phyloP scores from a whole-genome alignment of 2,329 filamentous ascomycete genomes.

The Didymella pomorum region DNA sequence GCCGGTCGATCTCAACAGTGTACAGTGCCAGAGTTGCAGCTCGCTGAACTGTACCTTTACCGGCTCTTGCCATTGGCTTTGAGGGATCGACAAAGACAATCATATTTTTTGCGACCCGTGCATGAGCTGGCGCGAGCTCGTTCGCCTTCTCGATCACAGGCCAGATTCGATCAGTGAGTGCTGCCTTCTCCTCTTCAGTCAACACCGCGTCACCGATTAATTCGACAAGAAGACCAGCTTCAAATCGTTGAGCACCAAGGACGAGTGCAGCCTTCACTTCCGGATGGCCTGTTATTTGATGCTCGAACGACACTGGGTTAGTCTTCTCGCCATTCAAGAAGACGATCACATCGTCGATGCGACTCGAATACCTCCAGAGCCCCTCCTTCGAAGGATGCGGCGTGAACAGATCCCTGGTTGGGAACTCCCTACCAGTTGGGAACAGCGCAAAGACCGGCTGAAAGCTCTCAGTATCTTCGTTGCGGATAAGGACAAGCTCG shows the following conservation, averaged over 20 bases:
- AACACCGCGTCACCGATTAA: background rate
- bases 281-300: conserved; percentile 17
- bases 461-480: background rate
- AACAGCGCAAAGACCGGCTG: background rate
- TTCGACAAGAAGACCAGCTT: conserved; percentile 31
- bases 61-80: conserved; percentile 26
- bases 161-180: background rate
- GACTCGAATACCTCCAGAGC: conserved; percentile 33
- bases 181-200: background rate
- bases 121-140: background rate
- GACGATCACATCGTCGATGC: conserved; percentile 46
- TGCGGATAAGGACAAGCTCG: background rate
- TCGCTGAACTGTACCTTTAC: conserved; percentile 36
- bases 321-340: conserved; percentile 43
- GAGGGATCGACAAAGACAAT: conserved; percentile 14
- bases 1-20: conserved; percentile 29
- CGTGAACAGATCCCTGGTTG: background rate
- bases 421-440: background rate
- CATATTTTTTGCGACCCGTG: conserved; percentile 1
- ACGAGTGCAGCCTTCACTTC: background rate
- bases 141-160: background rate
- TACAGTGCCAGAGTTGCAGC: conserved; percentile 33
- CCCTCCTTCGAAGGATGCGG: background rate
- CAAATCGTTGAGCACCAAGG: background rate
- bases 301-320: conserved; percentile 23